Conservation (phyloP, 2,329 filamentous ascomycete genomes). For the Exophiala oligosperma region DNA sequence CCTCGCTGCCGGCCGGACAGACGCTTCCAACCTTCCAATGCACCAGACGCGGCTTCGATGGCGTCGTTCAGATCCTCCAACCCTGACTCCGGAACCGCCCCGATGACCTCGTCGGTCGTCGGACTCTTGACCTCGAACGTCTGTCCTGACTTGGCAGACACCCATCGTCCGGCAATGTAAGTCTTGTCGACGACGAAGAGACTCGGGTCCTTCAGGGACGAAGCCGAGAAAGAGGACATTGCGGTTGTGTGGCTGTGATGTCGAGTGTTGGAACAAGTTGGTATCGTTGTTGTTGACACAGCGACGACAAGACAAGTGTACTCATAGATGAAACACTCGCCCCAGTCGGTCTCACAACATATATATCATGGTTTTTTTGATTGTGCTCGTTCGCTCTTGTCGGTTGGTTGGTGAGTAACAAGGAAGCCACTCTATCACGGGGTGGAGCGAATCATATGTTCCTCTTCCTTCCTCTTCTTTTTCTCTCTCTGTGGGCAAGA, state of each 20-base stretch:
- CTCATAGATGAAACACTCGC: no score
- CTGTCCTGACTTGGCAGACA: constrained; percentile 78
- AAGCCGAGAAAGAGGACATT: constrained; percentile 12
- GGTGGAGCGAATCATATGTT: no score
- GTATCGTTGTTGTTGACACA: neutral
- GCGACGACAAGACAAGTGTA: no score
- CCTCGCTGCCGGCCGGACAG: constrained; percentile 60
- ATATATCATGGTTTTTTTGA: no score
- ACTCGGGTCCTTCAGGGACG: constrained; percentile 15
- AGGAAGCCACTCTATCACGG: no score
- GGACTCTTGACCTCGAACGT: constrained; percentile 86
- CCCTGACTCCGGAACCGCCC: constrained; percentile 79
- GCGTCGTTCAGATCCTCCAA: constrained; percentile 73
- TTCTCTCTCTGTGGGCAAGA: no score
- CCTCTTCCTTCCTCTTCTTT: no score
- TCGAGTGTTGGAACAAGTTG: neutral
- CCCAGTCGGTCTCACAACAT: no score
- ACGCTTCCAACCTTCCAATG: constrained; percentile 61
- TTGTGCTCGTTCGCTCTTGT: no score
- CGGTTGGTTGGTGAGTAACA: no score
- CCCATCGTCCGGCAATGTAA: constrained; percentile 56
- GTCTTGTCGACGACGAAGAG: constrained; percentile 19
- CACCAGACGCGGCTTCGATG: constrained; percentile 76
- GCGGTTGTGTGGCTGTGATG: neutral
- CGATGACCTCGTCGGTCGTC: constrained; percentile 75